These are phyloP conservation scores for Gossypium mustelinum DNA, from an alignment of 345 rosid genomes.

Conservation along the genomic window DNA sequence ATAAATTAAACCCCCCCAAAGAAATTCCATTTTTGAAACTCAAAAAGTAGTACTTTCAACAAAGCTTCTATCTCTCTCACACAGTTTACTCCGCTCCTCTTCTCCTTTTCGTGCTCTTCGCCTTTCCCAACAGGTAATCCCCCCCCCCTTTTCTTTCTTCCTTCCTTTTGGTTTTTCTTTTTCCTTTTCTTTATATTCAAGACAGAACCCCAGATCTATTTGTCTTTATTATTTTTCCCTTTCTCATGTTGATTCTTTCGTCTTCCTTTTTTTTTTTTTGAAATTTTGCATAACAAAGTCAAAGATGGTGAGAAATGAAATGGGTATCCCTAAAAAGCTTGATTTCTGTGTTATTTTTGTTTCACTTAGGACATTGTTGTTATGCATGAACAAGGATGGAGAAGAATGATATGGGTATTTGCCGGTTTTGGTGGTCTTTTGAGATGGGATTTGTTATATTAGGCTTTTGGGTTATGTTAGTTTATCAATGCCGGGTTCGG, in stretches of 20 bases:
- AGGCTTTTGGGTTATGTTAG: background rate
- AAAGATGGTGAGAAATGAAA: background rate
- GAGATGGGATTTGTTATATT: conserved; percentile 9
- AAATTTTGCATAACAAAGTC: background rate
- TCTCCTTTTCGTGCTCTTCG: background rate
- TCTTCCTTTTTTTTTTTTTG: background rate
- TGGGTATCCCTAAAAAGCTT: background rate
- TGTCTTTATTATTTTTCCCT: background rate
- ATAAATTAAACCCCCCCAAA: background rate
- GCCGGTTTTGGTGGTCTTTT: background rate
- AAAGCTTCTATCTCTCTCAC: background rate
- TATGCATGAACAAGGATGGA: background rate
- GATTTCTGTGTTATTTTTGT: background rate
- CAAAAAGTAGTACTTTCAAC: background rate
- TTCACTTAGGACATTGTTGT: background rate
- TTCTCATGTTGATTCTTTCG: background rate
- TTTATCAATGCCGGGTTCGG: background rate
- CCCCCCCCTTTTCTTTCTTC: background rate
- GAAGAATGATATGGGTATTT: background rate
- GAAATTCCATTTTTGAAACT: background rate
- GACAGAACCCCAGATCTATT: background rate
- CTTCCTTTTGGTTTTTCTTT: too few relatives aligned
- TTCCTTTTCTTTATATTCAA: background rate
- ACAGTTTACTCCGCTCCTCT: background rate
- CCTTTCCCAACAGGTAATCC: conserved; percentile 2